A percentile compares a stretch with the other conserved stretches of the same genome.
These are phyloP conservation scores for Pseudomonodictys pantanalensis DNA, from an alignment of 495 filamentous ascomycete species.

Conservation along the genomic window DNA sequence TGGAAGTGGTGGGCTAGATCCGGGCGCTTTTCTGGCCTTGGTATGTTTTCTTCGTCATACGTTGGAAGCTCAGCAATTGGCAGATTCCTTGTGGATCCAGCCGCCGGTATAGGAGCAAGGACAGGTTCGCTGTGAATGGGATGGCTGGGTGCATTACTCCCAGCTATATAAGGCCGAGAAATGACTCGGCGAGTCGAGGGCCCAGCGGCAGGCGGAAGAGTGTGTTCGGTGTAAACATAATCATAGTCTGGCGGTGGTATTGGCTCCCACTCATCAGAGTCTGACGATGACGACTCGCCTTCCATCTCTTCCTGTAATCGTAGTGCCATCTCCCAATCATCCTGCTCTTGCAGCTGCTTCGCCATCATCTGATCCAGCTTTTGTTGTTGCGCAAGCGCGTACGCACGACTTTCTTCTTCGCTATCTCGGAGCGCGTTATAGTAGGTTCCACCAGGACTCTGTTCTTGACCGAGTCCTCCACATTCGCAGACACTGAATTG, in stretches of 20 bases:
- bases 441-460: background rate
- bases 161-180: too few species aligned
- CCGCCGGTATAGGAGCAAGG: too few species aligned
- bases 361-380: background rate
- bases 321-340: background rate
- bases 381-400: background rate
- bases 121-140: too few species aligned
- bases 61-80: background rate
- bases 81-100: too few species aligned
- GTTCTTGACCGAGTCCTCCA: background rate
- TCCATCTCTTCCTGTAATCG: too few species aligned
- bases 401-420: background rate
- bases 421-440: background rate
- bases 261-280: too few species aligned
- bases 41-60: background rate
- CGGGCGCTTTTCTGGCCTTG: background rate
- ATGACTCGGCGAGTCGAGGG: too few species aligned
- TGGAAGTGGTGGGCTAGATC: background rate
- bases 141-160: too few species aligned
- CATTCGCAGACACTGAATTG: conserved; percentile 5
- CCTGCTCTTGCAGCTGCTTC: background rate
- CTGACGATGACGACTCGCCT: too few species aligned
- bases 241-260: too few species aligned
- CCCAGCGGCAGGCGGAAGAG: too few species aligned
- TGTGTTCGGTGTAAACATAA: too few species aligned